Evolutionary conservation across 73 alveolate species (phyloP).

Genomic region (Stentor coeruleus): DNA sequence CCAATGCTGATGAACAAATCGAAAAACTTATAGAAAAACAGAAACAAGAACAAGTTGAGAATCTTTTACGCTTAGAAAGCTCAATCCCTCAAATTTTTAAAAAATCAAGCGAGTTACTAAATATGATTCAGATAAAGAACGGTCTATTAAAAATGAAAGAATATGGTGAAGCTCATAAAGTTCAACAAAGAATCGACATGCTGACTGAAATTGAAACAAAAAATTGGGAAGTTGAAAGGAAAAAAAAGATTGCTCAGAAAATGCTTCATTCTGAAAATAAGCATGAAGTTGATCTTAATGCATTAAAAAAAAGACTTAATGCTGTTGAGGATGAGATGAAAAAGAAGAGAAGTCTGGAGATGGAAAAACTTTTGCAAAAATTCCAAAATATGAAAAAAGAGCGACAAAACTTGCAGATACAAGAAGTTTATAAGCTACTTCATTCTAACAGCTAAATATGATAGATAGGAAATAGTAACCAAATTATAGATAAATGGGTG

Average conservation of each 20-base stretch:
- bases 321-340: not conserved
- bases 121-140: not conserved
- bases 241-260: not conserved
- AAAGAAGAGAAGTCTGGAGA: not conserved
- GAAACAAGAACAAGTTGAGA: not conserved
- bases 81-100: conserved; percentile 40
- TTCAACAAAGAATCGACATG: not conserved
- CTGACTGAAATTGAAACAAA: not conserved
- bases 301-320: not conserved
- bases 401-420: not conserved
- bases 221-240: conserved; percentile 17
- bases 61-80: conserved; percentile 33
- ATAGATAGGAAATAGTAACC: no score
- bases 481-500: no score
- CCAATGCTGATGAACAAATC: not conserved
- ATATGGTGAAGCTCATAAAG: not conserved
- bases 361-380: conserved; percentile 5
- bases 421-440: no score
- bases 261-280: not conserved
- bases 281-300: not conserved
- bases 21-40: not conserved
- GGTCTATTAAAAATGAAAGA: conserved; percentile 1
- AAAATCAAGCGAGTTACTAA: conserved; percentile 21
- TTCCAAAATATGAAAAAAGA: conserved; percentile 15
- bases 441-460: no score